Percentiles rank a stretch among this genome's conserved stretches.
phyloP scores from a whole-genome alignment of 371 early-diverging fungal species.

The Mucor mucedo region DNA sequence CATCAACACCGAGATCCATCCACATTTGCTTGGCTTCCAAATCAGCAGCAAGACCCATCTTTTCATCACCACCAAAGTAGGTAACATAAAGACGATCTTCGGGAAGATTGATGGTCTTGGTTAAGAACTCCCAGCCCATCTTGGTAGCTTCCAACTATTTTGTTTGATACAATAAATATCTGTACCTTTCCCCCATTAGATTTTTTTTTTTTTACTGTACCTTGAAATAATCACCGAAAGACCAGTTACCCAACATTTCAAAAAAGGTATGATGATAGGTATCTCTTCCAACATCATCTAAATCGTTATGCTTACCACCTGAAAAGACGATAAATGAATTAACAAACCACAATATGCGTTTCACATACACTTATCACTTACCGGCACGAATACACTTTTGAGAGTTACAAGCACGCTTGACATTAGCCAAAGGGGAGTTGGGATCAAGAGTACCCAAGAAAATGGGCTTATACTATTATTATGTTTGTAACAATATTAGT shows the following conservation, averaged over 20 bases:
- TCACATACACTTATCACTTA: conserved; percentile 31
- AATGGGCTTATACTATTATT: conserved; percentile 92
- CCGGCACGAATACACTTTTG: conserved; percentile 99
- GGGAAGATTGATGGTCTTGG: conserved; percentile 86
- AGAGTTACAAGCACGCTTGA: conserved; percentile 94
- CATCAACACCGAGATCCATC: conserved; percentile 91
- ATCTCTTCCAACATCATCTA: conserved; percentile 99
- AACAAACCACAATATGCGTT: not conserved
- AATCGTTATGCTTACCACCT: conserved; percentile 99
- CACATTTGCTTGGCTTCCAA: conserved; percentile 94
- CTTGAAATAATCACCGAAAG: conserved; percentile 99
- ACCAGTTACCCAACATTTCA: conserved; percentile 99
- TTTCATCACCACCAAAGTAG: conserved; percentile 96
- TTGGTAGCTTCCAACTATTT: conserved; percentile 63
- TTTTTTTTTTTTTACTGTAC: conserved; percentile 27
- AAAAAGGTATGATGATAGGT: conserved; percentile 99
- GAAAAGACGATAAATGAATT: not conserved
- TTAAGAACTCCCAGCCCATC: conserved; percentile 96
- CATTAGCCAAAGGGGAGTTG: conserved; percentile 85
- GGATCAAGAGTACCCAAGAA: conserved; percentile 97
- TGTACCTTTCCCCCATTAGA: not conserved
- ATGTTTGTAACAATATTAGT: not conserved
- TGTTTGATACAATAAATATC: not conserved
- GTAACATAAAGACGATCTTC: conserved; percentile 96
- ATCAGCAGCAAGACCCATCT: conserved; percentile 86